These are phyloP conservation scores for Amanita rubescens DNA, from an alignment of 768 basidiomycete species.

Conservation along the genomic window DNA sequence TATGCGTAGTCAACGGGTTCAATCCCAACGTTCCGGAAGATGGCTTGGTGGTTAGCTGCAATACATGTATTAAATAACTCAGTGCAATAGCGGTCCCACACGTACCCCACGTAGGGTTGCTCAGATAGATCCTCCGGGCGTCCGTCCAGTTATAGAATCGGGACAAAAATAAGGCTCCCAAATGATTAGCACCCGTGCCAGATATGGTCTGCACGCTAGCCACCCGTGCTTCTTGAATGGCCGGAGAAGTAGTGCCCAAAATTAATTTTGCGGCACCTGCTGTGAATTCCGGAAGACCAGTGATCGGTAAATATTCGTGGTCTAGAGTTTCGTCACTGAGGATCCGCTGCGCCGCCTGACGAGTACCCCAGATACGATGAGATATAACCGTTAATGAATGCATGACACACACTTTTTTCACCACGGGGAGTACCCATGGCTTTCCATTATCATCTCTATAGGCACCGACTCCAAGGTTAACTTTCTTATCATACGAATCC, in stretches of 20 bases:
- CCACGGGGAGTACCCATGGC: conserved; percentile 89
- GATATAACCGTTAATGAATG: neutral
- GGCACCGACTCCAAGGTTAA: conserved; percentile 91
- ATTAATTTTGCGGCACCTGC: conserved; percentile 77
- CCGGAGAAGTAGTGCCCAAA: conserved; percentile 64
- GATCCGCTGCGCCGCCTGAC: conserved; percentile 65
- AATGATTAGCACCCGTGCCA: conserved; percentile 93
- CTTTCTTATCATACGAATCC: conserved; percentile 66
- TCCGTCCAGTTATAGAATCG: conserved; percentile 70
- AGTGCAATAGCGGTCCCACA: neutral
- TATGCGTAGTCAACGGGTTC: conserved; percentile 87
- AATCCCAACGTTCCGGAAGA: conserved; percentile 88
- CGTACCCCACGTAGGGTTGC: conserved; percentile 90
- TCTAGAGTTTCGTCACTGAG: conserved; percentile 67
- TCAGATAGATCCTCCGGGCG: conserved; percentile 72
- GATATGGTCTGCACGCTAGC: conserved; percentile 89
- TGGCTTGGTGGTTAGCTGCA: conserved; percentile 80
- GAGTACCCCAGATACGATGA: neutral
- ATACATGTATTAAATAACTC: neutral
- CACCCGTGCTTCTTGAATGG: conserved; percentile 63
- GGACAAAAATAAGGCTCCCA: conserved; percentile 82
- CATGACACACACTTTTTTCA: conserved; percentile 63
- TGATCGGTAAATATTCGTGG: conserved; percentile 91
- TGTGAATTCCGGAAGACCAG: conserved; percentile 79
- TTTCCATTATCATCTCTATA: conserved; percentile 85